These are phyloP conservation scores for Lasiosphaeris hirsuta DNA, from an alignment of 495 filamentous ascomycete genomes.

Conservation along the genomic window DNA sequence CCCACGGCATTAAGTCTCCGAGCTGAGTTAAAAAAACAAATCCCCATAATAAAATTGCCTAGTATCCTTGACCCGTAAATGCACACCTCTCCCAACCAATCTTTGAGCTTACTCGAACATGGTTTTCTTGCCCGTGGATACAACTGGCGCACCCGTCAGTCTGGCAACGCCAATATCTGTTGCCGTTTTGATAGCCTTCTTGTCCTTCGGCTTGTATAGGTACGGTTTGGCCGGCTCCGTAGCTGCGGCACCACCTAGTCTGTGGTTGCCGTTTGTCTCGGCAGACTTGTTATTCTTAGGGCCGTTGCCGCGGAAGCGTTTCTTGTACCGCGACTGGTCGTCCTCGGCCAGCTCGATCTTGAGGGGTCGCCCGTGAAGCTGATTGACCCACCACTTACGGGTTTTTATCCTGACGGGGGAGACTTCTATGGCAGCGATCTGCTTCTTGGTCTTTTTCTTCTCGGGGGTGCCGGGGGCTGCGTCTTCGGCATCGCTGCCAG, in stretches of 20 bases:
- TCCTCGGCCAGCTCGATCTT: slow-evolving; percentile 94
- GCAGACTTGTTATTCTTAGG: slow-evolving; percentile 16
- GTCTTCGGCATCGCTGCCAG: slow-evolving; percentile 29
- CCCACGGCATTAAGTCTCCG: too few relatives aligned
- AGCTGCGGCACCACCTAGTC: not conserved
- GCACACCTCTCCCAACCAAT: not conserved
- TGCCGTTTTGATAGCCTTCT: slow-evolving; percentile 31
- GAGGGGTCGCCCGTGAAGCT: slow-evolving; percentile 69
- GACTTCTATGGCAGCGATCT: slow-evolving; percentile 21
- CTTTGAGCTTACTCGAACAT: slow-evolving; percentile 61
- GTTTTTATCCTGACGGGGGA: slow-evolving; percentile 51
- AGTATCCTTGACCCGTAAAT: not conserved
- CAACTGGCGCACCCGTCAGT: slow-evolving; percentile 72
- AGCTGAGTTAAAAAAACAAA: too few relatives aligned
- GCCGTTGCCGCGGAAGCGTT: slow-evolving; percentile 76
- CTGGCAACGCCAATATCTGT: slow-evolving; percentile 44
- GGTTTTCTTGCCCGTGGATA: slow-evolving; percentile 76
- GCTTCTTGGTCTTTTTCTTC: slow-evolving; percentile 13
- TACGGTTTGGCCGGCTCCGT: slow-evolving; percentile 14
- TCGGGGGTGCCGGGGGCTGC: slow-evolving; percentile 3
- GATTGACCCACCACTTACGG: slow-evolving; percentile 78
- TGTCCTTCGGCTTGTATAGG: slow-evolving; percentile 22
- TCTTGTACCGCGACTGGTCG: slow-evolving; percentile 79
- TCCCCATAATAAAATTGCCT: too few relatives aligned
- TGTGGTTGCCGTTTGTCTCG: too few relatives aligned